Evolutionary conservation across 345 rosid species (phyloP).

Genomic region (Carallia pectinifolia): DNA sequence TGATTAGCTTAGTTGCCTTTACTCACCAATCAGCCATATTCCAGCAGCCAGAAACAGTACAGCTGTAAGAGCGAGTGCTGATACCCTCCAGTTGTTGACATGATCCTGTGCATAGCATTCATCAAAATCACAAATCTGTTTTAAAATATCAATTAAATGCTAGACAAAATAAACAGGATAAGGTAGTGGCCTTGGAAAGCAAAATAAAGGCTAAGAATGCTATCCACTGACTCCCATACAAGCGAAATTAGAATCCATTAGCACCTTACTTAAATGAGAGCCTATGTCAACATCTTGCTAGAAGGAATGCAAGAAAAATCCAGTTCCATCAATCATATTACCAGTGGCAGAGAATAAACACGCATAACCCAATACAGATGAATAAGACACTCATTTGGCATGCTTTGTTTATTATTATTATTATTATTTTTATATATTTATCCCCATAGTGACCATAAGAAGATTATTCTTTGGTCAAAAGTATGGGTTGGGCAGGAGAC

Average conservation of each 20-base stretch:
- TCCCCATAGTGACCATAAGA: no score
- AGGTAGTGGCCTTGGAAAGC: background rate
- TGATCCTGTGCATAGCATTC: slow-evolving; percentile 45
- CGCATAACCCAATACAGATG: background rate
- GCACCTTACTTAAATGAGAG: background rate
- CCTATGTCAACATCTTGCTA: background rate
- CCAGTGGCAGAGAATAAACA: background rate
- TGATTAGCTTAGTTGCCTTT: background rate
- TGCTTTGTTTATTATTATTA: no score
- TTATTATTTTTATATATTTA: no score
- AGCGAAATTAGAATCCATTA: slow-evolving; percentile 2
- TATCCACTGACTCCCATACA: background rate
- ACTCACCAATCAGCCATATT: slow-evolving; percentile 68
- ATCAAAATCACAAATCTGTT: background rate
- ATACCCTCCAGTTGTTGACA: slow-evolving; percentile 77
- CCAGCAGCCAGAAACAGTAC: slow-evolving; percentile 74
- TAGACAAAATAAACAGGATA: background rate
- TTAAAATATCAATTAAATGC: background rate
- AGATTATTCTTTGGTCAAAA: no score
- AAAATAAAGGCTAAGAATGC: background rate
- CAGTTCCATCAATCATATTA: background rate
- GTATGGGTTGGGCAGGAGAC: no score
- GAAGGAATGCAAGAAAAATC: background rate
- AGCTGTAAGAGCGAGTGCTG: slow-evolving; percentile 72
- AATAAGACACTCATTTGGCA: no score